Evolutionary conservation across 345 rosid species (phyloP).

Genomic region (Hibiscus syriacus): DNA sequence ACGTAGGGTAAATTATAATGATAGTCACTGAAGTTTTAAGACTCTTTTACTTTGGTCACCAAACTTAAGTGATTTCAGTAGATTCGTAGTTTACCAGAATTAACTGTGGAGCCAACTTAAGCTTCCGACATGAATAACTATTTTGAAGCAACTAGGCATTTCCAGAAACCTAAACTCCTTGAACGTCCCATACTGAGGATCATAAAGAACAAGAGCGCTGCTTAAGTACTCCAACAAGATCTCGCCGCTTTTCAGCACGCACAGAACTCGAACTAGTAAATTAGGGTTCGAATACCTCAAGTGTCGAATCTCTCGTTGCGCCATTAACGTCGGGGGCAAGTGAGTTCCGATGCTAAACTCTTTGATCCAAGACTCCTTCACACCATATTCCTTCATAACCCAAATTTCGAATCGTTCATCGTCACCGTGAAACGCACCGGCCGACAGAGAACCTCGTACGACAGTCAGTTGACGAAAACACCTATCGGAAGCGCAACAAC

Average conservation of each 20-base stretch:
- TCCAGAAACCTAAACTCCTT: constrained; percentile 46
- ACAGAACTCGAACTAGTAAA: constrained; percentile 43
- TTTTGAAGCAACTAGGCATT: constrained; percentile 60
- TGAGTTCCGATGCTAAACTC: constrained; percentile 45
- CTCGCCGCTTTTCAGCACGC: constrained; percentile 56
- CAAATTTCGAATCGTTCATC: constrained; percentile 70
- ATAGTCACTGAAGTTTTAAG: too few relatives aligned
- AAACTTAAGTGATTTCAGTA: too few relatives aligned
- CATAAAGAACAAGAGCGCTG: constrained; percentile 53
- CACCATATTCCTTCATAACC: constrained; percentile 69
- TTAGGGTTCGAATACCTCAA: constrained; percentile 15
- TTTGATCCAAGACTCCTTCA: constrained; percentile 63
- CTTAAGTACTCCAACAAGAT: constrained; percentile 67
- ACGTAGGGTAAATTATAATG: too few relatives aligned
- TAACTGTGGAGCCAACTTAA: neutral
- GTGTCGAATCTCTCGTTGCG: neutral
- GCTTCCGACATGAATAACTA: constrained; percentile 48
- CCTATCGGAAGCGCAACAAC: constrained; percentile 45
- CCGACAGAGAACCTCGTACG: constrained; percentile 51
- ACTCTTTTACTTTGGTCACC: too few relatives aligned
- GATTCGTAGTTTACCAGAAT: too few relatives aligned
- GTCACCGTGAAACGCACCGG: constrained; percentile 51
- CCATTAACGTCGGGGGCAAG: constrained; percentile 44
- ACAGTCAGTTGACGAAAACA: constrained; percentile 46
- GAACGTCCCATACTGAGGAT: constrained; percentile 48